Evolutionary conservation across 176 grass and related monocot genomes (phyloP).

Genomic region (Luzula sylvatica): DNA sequence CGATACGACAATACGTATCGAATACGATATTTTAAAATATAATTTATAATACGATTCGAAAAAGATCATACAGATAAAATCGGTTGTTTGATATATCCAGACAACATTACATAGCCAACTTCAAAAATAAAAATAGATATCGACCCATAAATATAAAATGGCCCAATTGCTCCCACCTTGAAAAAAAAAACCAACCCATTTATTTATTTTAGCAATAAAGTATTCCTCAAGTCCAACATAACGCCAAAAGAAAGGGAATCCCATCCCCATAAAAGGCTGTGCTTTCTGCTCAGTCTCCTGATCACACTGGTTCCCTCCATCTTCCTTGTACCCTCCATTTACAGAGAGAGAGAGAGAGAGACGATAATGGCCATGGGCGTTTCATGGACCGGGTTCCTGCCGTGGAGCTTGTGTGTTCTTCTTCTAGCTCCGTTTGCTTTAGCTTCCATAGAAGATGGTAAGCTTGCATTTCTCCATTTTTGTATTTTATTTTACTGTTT

Average conservation of each 20-base stretch:
- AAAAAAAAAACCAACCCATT: too few relatives aligned
- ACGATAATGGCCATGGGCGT: constrained; percentile 1
- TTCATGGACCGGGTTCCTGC: constrained; percentile 15
- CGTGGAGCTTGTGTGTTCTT: constrained; percentile 22
- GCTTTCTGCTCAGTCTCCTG: constrained; percentile 11
- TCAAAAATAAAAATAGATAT: too few relatives aligned
- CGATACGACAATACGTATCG: too few relatives aligned
- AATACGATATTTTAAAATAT: too few relatives aligned
- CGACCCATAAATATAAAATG: too few relatives aligned
- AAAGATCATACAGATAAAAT: too few relatives aligned
- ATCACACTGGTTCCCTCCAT: background rate
- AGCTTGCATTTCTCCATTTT: background rate
- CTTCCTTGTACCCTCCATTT: background rate
- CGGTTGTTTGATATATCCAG: too few relatives aligned
- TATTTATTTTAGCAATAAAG: constrained; percentile 8
- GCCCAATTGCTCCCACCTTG: too few relatives aligned
- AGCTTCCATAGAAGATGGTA: constrained; percentile 72
- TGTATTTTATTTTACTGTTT: background rate
- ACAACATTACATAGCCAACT: too few relatives aligned
- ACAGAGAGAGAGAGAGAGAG: background rate
- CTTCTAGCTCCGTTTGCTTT: constrained; percentile 26
- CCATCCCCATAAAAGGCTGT: constrained; percentile 47
- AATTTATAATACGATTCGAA: too few relatives aligned
- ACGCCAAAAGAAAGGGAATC: constrained; percentile 82
- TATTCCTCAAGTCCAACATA: constrained; percentile 34